phyloP scores from a whole-genome alignment of 495 filamentous ascomycete species.

The Penicillium nucicola region DNA sequence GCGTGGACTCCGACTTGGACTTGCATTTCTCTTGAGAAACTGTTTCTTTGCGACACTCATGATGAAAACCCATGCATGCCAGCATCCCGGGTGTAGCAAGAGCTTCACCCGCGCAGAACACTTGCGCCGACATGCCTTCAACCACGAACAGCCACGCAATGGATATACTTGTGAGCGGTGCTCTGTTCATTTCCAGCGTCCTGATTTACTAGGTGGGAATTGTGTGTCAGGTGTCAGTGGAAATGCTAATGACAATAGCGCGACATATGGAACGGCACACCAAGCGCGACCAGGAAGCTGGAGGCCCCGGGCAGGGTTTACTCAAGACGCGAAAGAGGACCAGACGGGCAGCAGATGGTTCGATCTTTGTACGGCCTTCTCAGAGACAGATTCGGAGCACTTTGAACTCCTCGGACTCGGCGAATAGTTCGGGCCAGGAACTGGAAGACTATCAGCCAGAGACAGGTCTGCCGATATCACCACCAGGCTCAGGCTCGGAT shows the following conservation, averaged over 20 bases:
- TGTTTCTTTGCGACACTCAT: background rate
- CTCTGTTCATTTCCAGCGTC: conserved; percentile 54
- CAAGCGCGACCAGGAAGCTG: conserved; percentile 59
- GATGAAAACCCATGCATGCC: conserved; percentile 43
- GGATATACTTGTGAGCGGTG: conserved; percentile 56
- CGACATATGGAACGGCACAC: conserved; percentile 58
- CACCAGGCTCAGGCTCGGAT: conserved; percentile 28
- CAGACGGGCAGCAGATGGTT: conserved; percentile 54
- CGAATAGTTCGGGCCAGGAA: conserved; percentile 16
- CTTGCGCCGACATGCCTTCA: conserved; percentile 56
- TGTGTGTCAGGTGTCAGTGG: background rate
- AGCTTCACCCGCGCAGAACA: conserved; percentile 58
- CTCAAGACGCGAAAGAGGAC: conserved; percentile 60
- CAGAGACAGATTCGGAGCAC: conserved; percentile 22
- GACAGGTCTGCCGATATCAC: conserved; percentile 23
- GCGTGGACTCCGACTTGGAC: conserved; percentile 9
- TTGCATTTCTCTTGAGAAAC: background rate
- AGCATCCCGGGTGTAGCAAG: conserved; percentile 47
- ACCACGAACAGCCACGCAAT: conserved; percentile 45
- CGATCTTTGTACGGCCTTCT: conserved; percentile 44
- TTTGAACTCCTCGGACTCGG: conserved; percentile 6
- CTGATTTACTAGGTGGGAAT: conserved; percentile 50
- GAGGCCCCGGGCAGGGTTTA: conserved; percentile 53
- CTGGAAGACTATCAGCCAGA: conserved; percentile 13
- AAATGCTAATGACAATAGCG: conserved; percentile 34